Evolutionary conservation across 2,329 filamentous ascomycete species (phyloP), one percentile per base, ranked within the genome.

Genomic region (Fusarium miscanthi): DNA sequence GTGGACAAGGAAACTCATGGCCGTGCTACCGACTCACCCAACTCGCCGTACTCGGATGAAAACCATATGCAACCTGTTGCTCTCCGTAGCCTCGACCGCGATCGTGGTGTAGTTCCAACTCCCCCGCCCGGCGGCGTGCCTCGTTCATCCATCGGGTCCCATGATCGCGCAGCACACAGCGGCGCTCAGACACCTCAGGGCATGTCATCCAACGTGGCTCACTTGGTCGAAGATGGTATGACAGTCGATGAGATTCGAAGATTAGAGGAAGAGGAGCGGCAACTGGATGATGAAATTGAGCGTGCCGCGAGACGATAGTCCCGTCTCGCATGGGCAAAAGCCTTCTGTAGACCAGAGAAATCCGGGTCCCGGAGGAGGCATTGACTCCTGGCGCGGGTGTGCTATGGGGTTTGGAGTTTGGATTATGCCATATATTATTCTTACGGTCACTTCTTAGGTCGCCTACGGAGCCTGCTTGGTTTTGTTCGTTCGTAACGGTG

Each of bases 151-250:
- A 68, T 51, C 11, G 66, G 66, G 5, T 77, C 73, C 23, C 73
- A 66, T 16, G 63, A 46, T 46, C 64, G 72, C 45, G 64, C 56
- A 53, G 66, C 57, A 25, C 64, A 61, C 53, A 63, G 72, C 33
- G 70, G 71, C 51, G 65, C 72, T 25, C 73, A 72, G 48, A 78
- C 79, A 27, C 78, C 78, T 4, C 78, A 78, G 63, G 80, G 78
- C 58, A 78, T 82, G 49, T 75, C 80, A 12, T 75, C 79, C 25
- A 81, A 80, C 33, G 86, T 87, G 49, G 84, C 85, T 23, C 87
- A 88, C 67, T 78, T 90, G 38, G 85, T 89, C 8, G 88, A 90
- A 74, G 87, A 89, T n/a, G 86, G 87, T 54, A 90, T 90, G 88
- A 89, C 88, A 52, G 81, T 82, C 13, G 87, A 86, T 0, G 87